Evolutionary conservation across 495 filamentous ascomycete genomes (phyloP).

Genomic region (Xylaria bambusicola): DNA sequence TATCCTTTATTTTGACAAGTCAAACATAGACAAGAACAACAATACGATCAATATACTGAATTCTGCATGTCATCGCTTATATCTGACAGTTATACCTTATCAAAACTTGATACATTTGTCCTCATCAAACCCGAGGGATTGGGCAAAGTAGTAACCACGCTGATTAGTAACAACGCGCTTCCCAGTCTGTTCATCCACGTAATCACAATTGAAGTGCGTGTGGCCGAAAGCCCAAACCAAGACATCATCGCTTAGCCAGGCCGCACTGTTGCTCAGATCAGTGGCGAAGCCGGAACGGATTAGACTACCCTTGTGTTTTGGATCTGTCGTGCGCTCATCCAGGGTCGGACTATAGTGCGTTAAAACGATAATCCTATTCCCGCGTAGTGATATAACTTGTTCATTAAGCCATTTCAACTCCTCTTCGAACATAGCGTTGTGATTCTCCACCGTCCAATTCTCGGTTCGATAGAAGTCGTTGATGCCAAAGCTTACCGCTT

Average conservation of each 20-base stretch:
- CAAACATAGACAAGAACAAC: no score
- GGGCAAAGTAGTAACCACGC: neutral
- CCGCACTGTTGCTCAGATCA: neutral
- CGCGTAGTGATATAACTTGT: neutral
- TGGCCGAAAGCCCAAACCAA: constrained; percentile 7
- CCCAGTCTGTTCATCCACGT: neutral
- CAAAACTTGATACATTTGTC: no score
- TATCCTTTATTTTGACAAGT: no score
- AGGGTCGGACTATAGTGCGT: constrained; percentile 4
- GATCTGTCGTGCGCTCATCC: neutral
- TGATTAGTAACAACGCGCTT: constrained; percentile 7
- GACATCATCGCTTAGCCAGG: neutral
- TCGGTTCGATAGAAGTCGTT: constrained; percentile 2
- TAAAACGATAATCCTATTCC: neutral
- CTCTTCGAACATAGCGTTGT: neutral
- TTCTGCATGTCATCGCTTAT: no score
- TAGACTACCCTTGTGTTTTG: neutral
- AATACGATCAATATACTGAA: no score
- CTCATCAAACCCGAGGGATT: neutral
- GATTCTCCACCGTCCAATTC: constrained; percentile 4
- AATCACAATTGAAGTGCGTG: constrained; percentile 10
- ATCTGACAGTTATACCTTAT: no score
- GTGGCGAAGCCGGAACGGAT: constrained; percentile 2
- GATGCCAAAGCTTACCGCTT: neutral
- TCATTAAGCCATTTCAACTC: constrained; percentile 1